Percentiles rank a stretch among this genome's conserved stretches.
Evolutionary conservation across 2,329 filamentous ascomycete genomes (phyloP).

Genomic region (Amylocarpus encephaloides): DNA sequence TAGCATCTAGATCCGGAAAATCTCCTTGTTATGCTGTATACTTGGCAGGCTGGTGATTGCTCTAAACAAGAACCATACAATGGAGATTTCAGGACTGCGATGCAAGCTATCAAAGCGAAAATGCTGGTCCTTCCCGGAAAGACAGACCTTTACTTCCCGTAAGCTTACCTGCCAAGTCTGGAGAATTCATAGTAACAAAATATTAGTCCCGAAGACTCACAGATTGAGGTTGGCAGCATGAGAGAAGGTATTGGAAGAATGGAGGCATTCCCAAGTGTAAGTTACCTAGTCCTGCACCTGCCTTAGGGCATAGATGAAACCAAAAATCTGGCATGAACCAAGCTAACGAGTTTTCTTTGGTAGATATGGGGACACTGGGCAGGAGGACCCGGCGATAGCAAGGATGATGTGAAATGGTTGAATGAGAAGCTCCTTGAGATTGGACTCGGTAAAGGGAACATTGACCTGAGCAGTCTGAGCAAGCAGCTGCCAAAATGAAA

Average conservation of each 20-base stretch:
- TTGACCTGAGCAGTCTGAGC: neutral
- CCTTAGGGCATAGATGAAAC: too few species aligned
- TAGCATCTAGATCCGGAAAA: constrained; percentile 58
- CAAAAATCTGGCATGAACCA: neutral
- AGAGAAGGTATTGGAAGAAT: constrained; percentile 49
- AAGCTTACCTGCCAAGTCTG: constrained; percentile 26
- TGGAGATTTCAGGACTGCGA: constrained; percentile 56
- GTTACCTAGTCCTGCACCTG: neutral
- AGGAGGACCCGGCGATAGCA: constrained; percentile 64
- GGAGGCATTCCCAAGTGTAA: constrained; percentile 43
- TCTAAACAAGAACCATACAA: constrained; percentile 63
- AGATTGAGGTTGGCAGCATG: constrained; percentile 64
- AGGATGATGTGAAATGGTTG: constrained; percentile 66
- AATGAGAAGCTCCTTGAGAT: constrained; percentile 40
- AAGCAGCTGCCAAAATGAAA: neutral
- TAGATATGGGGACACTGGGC: constrained; percentile 60
- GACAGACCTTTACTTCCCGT: constrained; percentile 77
- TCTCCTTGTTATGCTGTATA: constrained; percentile 66
- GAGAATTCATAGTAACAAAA: constrained; percentile 5
- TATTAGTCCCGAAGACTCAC: constrained; percentile 64
- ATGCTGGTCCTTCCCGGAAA: constrained; percentile 64
- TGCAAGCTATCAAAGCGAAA: constrained; percentile 66
- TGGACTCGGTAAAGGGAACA: constrained; percentile 13
- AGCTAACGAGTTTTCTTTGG: neutral
- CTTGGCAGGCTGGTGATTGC: constrained; percentile 70